These are phyloP conservation scores for Aspergillus taichungensis DNA, from an alignment of 495 filamentous ascomycete genomes.

Conservation along the genomic window DNA sequence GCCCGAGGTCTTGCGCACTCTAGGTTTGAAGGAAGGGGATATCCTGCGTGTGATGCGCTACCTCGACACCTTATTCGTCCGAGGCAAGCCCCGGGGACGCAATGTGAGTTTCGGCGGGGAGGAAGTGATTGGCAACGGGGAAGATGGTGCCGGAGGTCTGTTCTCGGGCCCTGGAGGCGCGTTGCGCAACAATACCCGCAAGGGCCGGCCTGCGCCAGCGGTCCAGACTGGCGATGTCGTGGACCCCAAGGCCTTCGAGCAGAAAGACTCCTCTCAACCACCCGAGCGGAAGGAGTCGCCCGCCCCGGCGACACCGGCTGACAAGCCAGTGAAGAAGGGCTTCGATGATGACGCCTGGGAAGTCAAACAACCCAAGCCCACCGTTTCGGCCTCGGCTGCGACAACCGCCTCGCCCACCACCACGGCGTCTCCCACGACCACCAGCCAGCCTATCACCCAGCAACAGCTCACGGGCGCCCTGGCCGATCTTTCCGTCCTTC, in stretches of 20 bases:
- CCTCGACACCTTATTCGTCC: constrained; percentile 71
- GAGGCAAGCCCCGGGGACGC: constrained; percentile 51
- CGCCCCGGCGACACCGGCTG: constrained; percentile 31
- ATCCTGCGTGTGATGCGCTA: constrained; percentile 89
- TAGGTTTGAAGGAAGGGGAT: constrained; percentile 92
- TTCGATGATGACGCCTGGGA: constrained; percentile 99
- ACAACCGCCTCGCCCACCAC: constrained; percentile 21
- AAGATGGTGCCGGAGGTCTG: constrained; percentile 56
- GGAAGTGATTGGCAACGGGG: constrained; percentile 42
- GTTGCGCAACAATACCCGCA: constrained; percentile 90
- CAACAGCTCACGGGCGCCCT: constrained; percentile 59
- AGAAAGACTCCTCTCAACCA: constrained; percentile 40
- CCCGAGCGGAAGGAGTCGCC: constrained; percentile 39
- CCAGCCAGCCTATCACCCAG: constrained; percentile 33
- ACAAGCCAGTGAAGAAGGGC: constrained; percentile 46
- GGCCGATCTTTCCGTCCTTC: constrained; percentile 69
- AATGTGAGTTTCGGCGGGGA: constrained; percentile 55
- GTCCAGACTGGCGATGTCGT: constrained; percentile 79
- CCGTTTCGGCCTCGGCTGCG: constrained; percentile 23
- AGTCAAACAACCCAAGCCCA: constrained; percentile 78
- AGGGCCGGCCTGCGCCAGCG: constrained; percentile 76
- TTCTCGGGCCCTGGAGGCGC: constrained; percentile 88
- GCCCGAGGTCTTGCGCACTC: constrained; percentile 65
- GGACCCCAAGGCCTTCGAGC: constrained; percentile 76
- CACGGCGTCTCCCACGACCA: constrained; percentile 29